These are phyloP conservation scores for Houttuynia cordata DNA, from an alignment of 164 flowering plant species.

Conservation along the genomic window DNA sequence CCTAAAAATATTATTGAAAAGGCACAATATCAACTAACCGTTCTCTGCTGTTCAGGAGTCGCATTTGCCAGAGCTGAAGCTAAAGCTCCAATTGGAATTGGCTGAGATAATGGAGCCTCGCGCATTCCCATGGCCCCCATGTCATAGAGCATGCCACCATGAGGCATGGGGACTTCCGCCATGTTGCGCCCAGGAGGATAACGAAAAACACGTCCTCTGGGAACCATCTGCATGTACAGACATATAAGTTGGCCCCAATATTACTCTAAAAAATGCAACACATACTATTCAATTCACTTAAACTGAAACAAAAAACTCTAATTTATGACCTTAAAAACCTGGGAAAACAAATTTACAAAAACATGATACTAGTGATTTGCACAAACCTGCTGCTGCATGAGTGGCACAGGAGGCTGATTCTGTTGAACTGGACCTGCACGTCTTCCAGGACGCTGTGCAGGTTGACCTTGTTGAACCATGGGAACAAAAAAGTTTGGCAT, in stretches of 20 bases:
- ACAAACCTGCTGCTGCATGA: constrained; percentile 65
- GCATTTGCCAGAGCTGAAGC: constrained; percentile 80
- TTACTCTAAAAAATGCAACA: not conserved
- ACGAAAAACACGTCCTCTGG: constrained; percentile 69
- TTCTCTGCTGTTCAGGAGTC: constrained; percentile 65
- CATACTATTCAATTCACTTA: too few relatives aligned
- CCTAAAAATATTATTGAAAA: too few relatives aligned
- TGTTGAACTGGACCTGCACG: constrained; percentile 56
- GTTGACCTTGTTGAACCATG: constrained; percentile 65
- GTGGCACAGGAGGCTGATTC: constrained; percentile 50
- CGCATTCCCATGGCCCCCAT: constrained; percentile 46
- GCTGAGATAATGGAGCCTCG: constrained; percentile 38
- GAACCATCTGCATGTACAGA: constrained; percentile 41
- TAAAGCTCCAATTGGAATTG: constrained; percentile 44
- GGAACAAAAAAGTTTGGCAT: constrained; percentile 65
- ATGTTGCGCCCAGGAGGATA: constrained; percentile 68
- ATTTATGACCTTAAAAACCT: too few relatives aligned
- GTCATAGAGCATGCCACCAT: constrained; percentile 54
- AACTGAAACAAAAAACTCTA: too few relatives aligned
- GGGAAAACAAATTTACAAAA: not conserved
- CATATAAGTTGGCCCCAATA: too few relatives aligned
- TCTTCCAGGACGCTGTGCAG: constrained; percentile 66
- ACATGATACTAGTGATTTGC: not conserved
- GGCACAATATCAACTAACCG: constrained; percentile 24
- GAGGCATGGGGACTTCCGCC: constrained; percentile 55